Base-by-base conservation (phyloP, 2,329 filamentous ascomycete genomes). In the Pseudocercospora vitis region DNA sequence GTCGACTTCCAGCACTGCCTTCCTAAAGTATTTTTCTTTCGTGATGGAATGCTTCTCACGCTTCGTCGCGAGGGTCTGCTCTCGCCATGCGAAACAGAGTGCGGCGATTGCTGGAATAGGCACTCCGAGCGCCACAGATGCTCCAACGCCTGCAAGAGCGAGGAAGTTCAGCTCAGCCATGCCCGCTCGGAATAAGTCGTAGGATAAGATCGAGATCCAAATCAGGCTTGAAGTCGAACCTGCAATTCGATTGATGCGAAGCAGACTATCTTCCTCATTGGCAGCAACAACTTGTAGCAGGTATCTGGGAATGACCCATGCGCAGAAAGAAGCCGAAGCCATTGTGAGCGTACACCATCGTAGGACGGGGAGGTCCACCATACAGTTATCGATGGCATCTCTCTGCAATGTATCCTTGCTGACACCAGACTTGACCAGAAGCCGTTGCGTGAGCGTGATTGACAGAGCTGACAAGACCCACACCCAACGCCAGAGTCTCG, bases 271-370 rank as follows among this genome's bases (percentile, higher is more conserved):
- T 24, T 16, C 19, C 7, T 14, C 24, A 9, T 7, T 9, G 8
- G 11, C 1, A 9, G n/a, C 3, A 14, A 7, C 2, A 2, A 3
- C n/a, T 12, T 7, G 9, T 11, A 19, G 7, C 24, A 56, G 52
- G 50, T 72, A 65, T 19, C 60, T 62, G 37, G 71, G 60, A 18
- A 65, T 32, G 2, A 63, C 59, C 70, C 70, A 73, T n/a, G 70
- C 35, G 14, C 63, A 49, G 3, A 9, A 33, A 12, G 32, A 37
- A 3, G 8, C 48, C 7, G 9, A 11, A 7, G 48, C 19, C 18
- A 58, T 48, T 3, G 37, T 21, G 29, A 50, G 28, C 55, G 61
- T 21, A 0, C 52, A 56, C 7, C n/a, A 42, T 18, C 44, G 39
- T n/a, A 64, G 56, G 2, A 33, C 37, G 1, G 50, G 35, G 1